A percentile compares a stretch with the other conserved stretches of the same genome.
These are phyloP conservation scores for Aureobasidium sp. DNA, from an alignment of 2,329 filamentous ascomycete species.

Conservation along the genomic window DNA sequence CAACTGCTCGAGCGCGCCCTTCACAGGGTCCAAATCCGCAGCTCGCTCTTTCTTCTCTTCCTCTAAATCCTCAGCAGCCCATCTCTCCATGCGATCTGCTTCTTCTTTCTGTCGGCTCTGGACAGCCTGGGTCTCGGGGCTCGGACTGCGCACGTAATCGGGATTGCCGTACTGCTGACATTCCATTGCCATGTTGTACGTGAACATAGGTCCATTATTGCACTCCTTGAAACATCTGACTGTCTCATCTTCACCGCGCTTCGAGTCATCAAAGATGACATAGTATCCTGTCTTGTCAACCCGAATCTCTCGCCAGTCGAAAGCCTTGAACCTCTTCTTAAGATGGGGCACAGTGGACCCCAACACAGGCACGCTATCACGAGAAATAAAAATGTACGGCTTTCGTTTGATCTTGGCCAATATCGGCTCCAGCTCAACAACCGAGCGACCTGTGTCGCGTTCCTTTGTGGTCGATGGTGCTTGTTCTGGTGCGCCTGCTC, in stretches of 20 bases:
- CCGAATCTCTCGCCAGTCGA: constrained; percentile 70
- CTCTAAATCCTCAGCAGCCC: constrained; percentile 75
- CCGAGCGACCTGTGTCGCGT: constrained; percentile 36
- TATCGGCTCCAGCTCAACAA: constrained; percentile 59
- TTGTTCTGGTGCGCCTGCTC: constrained; percentile 26
- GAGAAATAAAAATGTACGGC: constrained; percentile 87
- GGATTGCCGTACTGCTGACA: constrained; percentile 61
- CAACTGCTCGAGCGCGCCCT: constrained; percentile 71
- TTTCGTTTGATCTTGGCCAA: constrained; percentile 62
- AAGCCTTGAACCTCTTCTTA: constrained; percentile 79
- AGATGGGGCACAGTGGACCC: constrained; percentile 79
- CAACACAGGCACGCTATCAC: constrained; percentile 78
- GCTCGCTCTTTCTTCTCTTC: constrained; percentile 84
- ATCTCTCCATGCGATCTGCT: constrained; percentile 54
- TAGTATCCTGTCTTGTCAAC: constrained; percentile 84
- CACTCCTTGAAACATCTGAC: constrained; percentile 70
- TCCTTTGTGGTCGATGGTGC: constrained; percentile 29
- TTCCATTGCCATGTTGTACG: constrained; percentile 87
- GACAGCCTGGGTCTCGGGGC: constrained; percentile 39
- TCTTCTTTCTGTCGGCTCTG: constrained; percentile 54
- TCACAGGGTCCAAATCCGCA: constrained; percentile 81
- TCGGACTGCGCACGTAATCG: constrained; percentile 48
- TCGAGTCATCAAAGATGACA: constrained; percentile 76
- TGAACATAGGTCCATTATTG: constrained; percentile 80
- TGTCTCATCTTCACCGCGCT: constrained; percentile 68